These are phyloP conservation scores for Acrocalymma vagum DNA, from an alignment of 2,329 filamentous ascomycete species.

Conservation along the genomic window DNA sequence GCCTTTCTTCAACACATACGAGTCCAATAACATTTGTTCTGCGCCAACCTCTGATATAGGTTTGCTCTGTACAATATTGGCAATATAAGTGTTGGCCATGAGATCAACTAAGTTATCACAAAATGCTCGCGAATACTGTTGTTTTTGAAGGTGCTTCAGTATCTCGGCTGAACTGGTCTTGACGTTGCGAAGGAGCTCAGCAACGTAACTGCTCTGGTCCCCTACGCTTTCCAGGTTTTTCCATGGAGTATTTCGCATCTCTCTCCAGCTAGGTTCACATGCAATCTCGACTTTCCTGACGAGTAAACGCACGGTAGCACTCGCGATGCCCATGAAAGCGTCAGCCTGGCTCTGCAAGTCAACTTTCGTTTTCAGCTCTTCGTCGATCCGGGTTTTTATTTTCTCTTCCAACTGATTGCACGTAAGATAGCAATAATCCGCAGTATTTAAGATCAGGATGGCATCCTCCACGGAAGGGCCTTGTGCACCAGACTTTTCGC, in stretches of 20 bases:
- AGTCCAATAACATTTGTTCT: slow-evolving; percentile 97
- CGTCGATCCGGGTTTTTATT: slow-evolving; percentile 89
- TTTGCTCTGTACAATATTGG: slow-evolving; percentile 85
- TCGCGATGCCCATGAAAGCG: slow-evolving; percentile 93
- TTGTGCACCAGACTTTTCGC: slow-evolving; percentile 64
- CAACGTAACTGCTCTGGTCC: slow-evolving; percentile 92
- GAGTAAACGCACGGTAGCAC: slow-evolving; percentile 82
- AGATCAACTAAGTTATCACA: slow-evolving; percentile 95
- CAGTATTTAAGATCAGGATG: slow-evolving; percentile 90
- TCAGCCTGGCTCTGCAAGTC: slow-evolving; percentile 94
- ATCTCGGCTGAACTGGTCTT: slow-evolving; percentile 78
- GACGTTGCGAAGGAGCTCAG: slow-evolving; percentile 78
- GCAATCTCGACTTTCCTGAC: slow-evolving; percentile 84
- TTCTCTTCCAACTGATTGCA: slow-evolving; percentile 94
- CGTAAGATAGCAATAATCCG: slow-evolving; percentile 96
- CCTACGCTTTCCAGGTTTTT: slow-evolving; percentile 90
- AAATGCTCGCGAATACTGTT: slow-evolving; percentile 92
- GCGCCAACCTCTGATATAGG: slow-evolving; percentile 94
- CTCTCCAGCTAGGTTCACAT: slow-evolving; percentile 88
- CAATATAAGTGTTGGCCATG: slow-evolving; percentile 79
- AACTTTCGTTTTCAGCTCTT: slow-evolving; percentile 75
- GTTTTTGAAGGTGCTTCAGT: slow-evolving; percentile 80
- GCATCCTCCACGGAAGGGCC: slow-evolving; percentile 76
- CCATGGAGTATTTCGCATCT: slow-evolving; percentile 98
- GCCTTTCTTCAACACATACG: slow-evolving; percentile 85